Percentiles rank a stretch among this genome's conserved stretches.
phyloP scores from a whole-genome alignment of 139 green algal genomes.

The Micractinium conductrix region DNA sequence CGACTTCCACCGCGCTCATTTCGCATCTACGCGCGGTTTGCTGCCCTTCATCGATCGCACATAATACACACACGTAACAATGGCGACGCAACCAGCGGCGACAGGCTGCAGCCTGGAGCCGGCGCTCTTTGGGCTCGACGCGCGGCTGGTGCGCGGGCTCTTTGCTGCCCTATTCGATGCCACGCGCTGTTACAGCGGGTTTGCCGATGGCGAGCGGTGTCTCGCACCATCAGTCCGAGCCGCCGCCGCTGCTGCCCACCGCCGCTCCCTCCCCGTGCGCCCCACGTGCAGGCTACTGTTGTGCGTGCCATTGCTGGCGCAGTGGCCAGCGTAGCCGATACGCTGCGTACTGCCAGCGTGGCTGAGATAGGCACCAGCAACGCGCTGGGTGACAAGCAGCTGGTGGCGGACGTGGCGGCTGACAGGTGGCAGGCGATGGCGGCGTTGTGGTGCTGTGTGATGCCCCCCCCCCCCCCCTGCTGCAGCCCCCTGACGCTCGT shows the following conservation, averaged over 20 bases:
- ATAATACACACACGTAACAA: no score
- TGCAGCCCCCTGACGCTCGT: no score
- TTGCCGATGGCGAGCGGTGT: no score
- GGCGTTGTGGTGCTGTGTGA: no score
- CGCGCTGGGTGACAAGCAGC: slow-evolving; percentile 69
- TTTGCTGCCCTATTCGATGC: no score
- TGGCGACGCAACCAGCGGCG: no score
- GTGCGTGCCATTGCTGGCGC: slow-evolving; percentile 1
- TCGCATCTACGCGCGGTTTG: no score
- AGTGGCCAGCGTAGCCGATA: not conserved
- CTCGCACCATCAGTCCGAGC: no score
- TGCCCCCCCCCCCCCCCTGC: no score
- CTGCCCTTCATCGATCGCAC: no score
- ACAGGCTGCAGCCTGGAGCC: slow-evolving; percentile 9
- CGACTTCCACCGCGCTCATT: no score
- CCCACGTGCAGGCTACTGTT: not conserved
- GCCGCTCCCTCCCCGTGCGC: not conserved
- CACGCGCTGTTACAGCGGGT: no score
- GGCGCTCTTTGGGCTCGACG: slow-evolving; percentile 14
- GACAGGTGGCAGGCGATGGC: slow-evolving; percentile 51
- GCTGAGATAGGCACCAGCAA: slow-evolving; percentile 54
- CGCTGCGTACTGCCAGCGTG: slow-evolving; percentile 8
- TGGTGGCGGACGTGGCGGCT: slow-evolving; percentile 74
- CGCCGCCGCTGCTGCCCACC: not conserved
- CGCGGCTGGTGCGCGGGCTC: not conserved